Conservation (phyloP, 164 flowering plant species). For the Kingdonia uniflora region DNA sequence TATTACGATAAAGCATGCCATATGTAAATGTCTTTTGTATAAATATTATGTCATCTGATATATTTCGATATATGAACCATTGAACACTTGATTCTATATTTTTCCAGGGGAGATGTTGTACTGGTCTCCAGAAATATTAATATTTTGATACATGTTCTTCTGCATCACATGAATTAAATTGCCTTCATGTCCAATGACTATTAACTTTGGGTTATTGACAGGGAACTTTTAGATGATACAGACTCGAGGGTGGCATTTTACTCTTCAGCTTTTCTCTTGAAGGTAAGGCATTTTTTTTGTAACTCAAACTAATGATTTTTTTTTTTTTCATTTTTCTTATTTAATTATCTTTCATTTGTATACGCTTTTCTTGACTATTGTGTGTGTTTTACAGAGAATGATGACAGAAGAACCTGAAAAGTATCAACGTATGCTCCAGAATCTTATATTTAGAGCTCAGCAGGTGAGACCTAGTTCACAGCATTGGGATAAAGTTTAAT, state of each 20-base stretch:
- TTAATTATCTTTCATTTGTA: not conserved
- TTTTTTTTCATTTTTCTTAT: not conserved
- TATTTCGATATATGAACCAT: too few species aligned
- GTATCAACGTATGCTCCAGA: constrained; percentile 84
- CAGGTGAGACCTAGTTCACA: constrained; percentile 47
- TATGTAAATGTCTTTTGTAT: too few species aligned
- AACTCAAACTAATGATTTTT: not conserved
- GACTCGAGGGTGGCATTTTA: constrained; percentile 97
- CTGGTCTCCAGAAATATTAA: not conserved
- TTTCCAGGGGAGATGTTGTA: too few species aligned
- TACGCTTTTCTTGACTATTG: constrained; percentile 7
- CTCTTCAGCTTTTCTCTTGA: constrained; percentile 90
- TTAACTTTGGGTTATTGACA: constrained; percentile 20
- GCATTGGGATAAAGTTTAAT: too few species aligned
- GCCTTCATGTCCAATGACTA: constrained; percentile 1
- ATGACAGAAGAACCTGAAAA: constrained; percentile 94
- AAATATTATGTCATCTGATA: too few species aligned
- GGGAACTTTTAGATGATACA: constrained; percentile 89
- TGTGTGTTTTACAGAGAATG: constrained; percentile 63
- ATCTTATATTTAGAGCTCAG: constrained; percentile 85
- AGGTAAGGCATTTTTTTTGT: constrained; percentile 41
- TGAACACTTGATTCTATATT: too few species aligned
- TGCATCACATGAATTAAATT: not conserved
- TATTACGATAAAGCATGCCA: too few species aligned
- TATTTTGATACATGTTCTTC: constrained; percentile 1